Conservation (phyloP, 805 yeast species). For the Kodamaea sagamina region DNA sequence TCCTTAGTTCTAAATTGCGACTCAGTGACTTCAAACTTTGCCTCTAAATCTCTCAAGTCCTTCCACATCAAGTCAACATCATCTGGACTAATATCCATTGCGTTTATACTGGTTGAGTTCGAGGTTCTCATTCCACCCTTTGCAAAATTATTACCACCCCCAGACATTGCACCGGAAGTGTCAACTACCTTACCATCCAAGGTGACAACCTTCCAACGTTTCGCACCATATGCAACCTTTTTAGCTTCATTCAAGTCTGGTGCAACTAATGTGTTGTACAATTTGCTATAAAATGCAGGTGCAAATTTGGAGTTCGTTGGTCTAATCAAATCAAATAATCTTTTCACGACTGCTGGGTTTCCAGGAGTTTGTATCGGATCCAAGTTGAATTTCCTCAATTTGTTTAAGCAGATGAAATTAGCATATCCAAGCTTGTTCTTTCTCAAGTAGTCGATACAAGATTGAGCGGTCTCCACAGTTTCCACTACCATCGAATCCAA, state of each 20-base stretch:
- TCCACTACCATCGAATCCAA: conserved; percentile 94
- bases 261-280: conserved; percentile 88
- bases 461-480: conserved; percentile 58
- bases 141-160: conserved; percentile 79
- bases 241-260: conserved; percentile 76
- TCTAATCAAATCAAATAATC: conserved; percentile 80
- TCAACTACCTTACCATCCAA: conserved; percentile 90
- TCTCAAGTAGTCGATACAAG: conserved; percentile 75
- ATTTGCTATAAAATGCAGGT: conserved; percentile 86
- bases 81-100: conserved; percentile 49
- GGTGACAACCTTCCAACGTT: conserved; percentile 87
- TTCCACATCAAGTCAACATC: conserved; percentile 56
- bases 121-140: conserved; percentile 76
- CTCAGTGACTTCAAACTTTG: conserved; percentile 49
- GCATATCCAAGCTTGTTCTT: conserved; percentile 87
- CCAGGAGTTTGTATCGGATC: conserved; percentile 67
- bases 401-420: conserved; percentile 76
- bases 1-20: conserved; percentile 61
- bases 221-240: conserved; percentile 79
- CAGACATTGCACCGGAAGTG: conserved; percentile 92
- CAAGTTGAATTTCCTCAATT: conserved; percentile 65
- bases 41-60: conserved; percentile 56
- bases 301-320: conserved; percentile 68
- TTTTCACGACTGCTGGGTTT: conserved; percentile 59
- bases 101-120: conserved; percentile 32